These are phyloP conservation scores for Boletus speciosus DNA, from an alignment of 768 basidiomycete species.

Conservation along the genomic window DNA sequence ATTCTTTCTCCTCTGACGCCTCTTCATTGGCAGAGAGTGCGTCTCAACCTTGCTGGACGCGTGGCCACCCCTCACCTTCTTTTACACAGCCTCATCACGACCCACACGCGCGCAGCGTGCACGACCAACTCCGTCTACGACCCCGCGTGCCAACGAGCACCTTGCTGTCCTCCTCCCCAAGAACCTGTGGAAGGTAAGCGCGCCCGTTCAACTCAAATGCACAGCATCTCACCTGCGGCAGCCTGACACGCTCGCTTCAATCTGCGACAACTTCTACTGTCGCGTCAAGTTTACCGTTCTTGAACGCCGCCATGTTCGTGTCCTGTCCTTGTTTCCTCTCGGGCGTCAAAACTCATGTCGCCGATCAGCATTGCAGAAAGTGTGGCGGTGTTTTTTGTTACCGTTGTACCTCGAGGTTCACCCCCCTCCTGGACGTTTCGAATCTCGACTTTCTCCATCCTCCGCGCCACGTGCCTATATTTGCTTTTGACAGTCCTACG, in stretches of 20 bases:
- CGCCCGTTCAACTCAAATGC: background rate
- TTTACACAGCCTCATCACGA: slow-evolving; percentile 20
- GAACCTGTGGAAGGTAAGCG: slow-evolving; percentile 68
- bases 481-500: slow-evolving; percentile 51
- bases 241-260: slow-evolving; percentile 58
- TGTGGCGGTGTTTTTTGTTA: slow-evolving; percentile 77
- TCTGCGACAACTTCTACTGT: slow-evolving; percentile 76
- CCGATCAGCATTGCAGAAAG: slow-evolving; percentile 71
- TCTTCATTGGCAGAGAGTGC: slow-evolving; percentile 12
- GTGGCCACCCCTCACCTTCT: background rate
- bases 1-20: slow-evolving; percentile 5
- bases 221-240: slow-evolving; percentile 28
- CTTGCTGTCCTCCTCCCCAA: slow-evolving; percentile 71
- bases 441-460: slow-evolving; percentile 68
- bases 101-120: slow-evolving; percentile 15
- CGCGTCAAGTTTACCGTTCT: slow-evolving; percentile 60
- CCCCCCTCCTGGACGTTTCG: slow-evolving; percentile 69
- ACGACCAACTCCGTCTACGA: slow-evolving; percentile 15
- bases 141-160: slow-evolving; percentile 55
- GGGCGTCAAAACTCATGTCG: slow-evolving; percentile 17
- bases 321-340: background rate
- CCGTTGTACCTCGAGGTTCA: slow-evolving; percentile 55
- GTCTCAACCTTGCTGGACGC: background rate
- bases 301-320: slow-evolving; percentile 71
- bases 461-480: slow-evolving; percentile 61